Percentiles rank a stretch among this genome's conserved stretches.
These are phyloP conservation scores for Podospora tetraspora DNA, from an alignment of 495 filamentous ascomycete species.

Conservation along the genomic window DNA sequence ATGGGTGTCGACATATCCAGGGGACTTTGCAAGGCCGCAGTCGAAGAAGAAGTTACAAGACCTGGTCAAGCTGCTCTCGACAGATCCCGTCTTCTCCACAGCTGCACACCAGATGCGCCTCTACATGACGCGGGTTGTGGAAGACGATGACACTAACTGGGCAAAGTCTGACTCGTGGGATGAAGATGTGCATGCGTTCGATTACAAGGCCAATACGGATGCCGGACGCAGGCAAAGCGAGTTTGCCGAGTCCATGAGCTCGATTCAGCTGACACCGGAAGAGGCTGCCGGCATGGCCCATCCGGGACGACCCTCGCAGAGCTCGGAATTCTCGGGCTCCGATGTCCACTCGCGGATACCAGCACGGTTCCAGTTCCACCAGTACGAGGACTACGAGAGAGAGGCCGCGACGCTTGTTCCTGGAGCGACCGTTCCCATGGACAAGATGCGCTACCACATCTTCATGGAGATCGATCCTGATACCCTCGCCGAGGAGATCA, in stretches of 20 bases:
- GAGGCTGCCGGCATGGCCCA: constrained; percentile 24
- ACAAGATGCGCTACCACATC: constrained; percentile 74
- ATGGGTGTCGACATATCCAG: constrained; percentile 87
- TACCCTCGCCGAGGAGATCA: constrained; percentile 83
- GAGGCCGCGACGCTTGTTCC: constrained; percentile 65
- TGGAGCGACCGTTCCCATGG: constrained; percentile 52
- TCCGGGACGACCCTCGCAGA: constrained; percentile 43
- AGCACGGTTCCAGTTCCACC: constrained; percentile 49
- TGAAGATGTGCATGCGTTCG: constrained; percentile 35
- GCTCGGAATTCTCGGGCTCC: constrained; percentile 39
- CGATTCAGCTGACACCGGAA: constrained; percentile 35
- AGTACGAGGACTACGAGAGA: constrained; percentile 66
- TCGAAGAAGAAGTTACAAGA: constrained; percentile 64
- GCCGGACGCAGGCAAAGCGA: constrained; percentile 24
- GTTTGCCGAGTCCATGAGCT: constrained; percentile 40
- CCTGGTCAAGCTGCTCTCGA: constrained; percentile 64
- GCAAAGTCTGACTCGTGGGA: constrained; percentile 58
- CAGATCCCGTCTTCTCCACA: constrained; percentile 68
- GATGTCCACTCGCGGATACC: constrained; percentile 19
- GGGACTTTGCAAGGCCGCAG: constrained; percentile 79
- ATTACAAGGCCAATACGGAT: constrained; percentile 16
- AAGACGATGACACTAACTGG: constrained; percentile 82
- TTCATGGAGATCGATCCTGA: constrained; percentile 78
- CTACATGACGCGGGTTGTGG: constrained; percentile 58
- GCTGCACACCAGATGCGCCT: constrained; percentile 76